Base-by-base conservation (phyloP, 2,329 filamentous ascomycete species). In the Aspergillus terreus region DNA sequence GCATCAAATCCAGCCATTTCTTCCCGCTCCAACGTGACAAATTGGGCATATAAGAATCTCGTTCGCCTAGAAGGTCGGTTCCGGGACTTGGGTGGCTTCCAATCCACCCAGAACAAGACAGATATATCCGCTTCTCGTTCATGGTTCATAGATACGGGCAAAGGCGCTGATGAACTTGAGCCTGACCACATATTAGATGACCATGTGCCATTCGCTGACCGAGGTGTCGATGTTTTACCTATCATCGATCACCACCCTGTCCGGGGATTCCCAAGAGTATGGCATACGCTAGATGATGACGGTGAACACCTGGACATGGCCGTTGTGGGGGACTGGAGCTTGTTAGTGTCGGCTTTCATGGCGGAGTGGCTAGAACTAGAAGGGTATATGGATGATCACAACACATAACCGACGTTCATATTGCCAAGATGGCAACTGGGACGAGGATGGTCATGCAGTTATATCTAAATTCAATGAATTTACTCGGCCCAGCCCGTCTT, bases 341-440 rank as follows among this genome's bases (percentile, higher is more conserved):
- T 82, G 67, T 86, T 99, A 47, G 78, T 92, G 6, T 86, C 87
- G 1, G 91, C 84, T 0, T 99, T 97, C 74, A 81, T 84, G 32
- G 85, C 88, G 0, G 92, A 96, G 72, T 97, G 92, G 90, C 82
- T 97, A 82, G 92, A 95, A 57, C 71, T 96, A 54, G 83, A 85
- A 56, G 81, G 76, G 0, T 78, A 70, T 52, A 68, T 83, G 50
- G 11, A 17, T 3, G 40, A 21, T 42, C 38, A 23, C 19, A 14
- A 38, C 35, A 17, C 25, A 27, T 27, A 27, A 9, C 25, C 25
- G 25, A 27, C 5, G 25, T 27, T 9, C 25, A 27, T 27, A 27
- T 27, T 27, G 3, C 25, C 25, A 5, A 1, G 7, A 7, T 27
- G 25, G 25, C 1, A 27, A 6, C 7, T 3, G 9, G 2, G 25